Percentiles rank a stretch among this genome's conserved stretches.
phyloP scores from a whole-genome alignment of 176 grass and related monocot species.

The Oryza nivara region DNA sequence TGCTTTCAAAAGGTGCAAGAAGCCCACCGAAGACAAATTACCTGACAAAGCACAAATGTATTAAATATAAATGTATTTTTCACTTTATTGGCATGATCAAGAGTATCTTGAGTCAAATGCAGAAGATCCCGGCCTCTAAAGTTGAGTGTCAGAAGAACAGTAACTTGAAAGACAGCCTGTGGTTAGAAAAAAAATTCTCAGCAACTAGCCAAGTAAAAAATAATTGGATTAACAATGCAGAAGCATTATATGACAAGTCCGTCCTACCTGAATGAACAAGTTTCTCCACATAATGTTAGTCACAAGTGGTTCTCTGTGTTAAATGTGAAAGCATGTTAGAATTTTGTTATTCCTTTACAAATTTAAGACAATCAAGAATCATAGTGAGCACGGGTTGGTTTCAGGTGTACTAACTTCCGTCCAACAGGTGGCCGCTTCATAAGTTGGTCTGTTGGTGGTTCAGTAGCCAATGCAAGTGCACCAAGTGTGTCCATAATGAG shows the following conservation, averaged over 20 bases:
- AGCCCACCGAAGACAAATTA: conserved; percentile 32
- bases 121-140: conserved; percentile 69
- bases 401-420: conserved; percentile 52
- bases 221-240: not conserved
- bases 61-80: conserved; percentile 98
- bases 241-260: not conserved
- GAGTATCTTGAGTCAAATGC: conserved; percentile 60
- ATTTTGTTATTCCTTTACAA: conserved; percentile 22
- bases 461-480: conserved; percentile 95
- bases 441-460: conserved; percentile 86
- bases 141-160: conserved; percentile 77
- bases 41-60: conserved; percentile 93
- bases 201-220: conserved; percentile 5
- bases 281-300: conserved; percentile 99
- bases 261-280: conserved; percentile 79
- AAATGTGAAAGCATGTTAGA: conserved; percentile 18
- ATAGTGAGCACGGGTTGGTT: not conserved
- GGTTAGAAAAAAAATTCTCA: conserved; percentile 40
- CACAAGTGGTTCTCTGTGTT: conserved; percentile 78
- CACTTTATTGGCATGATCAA: conserved; percentile 63
- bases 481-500: conserved; percentile 99
- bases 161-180: conserved; percentile 93
- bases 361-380: conserved; percentile 16
- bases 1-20: conserved; percentile 9
- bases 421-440: conserved; percentile 83